Base-by-base conservation (phyloP, 345 rosid genomes). In the Euphorbia peplus region DNA sequence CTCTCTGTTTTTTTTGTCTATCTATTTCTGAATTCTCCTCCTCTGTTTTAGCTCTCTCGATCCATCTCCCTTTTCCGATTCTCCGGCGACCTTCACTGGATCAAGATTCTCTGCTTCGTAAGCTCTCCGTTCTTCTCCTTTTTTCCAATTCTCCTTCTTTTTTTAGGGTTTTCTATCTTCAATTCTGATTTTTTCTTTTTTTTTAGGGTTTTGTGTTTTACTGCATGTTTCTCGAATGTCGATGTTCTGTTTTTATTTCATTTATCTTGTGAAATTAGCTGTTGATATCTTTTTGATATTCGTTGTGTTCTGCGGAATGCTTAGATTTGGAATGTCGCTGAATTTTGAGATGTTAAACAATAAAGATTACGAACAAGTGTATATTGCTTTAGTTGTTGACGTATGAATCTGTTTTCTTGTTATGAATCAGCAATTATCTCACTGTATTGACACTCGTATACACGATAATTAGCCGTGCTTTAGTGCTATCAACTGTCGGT, bases 31-130 rank as follows among this genome's bases (percentile, higher is more conserved):
- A 63, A 25, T 50, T 64, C 60, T 50, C 54, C 67, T 70, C 54
- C 62, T 70, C 61, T 25, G 32, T 62, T 42, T 4, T 14, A 44
- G 73, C 67, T 68, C 81, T 83, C 48, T 74, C 60, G 76, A 73
- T 77, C 80, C n/a, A n/a, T n/a, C n/a, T n/a, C 67, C 65, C 18
- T 63, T 71, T 24, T 25, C 11, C 57, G 73, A 47, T 70, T 66
- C 30, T 61, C 50, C 71, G 22, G 41, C 3, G 16, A 48, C 39
- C 29, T 71, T 77, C 74, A 32, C 75, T 79, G 76, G 88, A 85
- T 88, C 90, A 78, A 72, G 85, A 71, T 72, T 76, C 80, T 70
- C 73, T 57, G 71, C 81, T 77, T 68, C 47, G 96, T 90, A 84
- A 85, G 93, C 82, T 82, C 51, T 74, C 78, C 52, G 18, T 60